Conservation (phyloP, 148 eudicot species). For the Dianthus caryophyllus region DNA sequence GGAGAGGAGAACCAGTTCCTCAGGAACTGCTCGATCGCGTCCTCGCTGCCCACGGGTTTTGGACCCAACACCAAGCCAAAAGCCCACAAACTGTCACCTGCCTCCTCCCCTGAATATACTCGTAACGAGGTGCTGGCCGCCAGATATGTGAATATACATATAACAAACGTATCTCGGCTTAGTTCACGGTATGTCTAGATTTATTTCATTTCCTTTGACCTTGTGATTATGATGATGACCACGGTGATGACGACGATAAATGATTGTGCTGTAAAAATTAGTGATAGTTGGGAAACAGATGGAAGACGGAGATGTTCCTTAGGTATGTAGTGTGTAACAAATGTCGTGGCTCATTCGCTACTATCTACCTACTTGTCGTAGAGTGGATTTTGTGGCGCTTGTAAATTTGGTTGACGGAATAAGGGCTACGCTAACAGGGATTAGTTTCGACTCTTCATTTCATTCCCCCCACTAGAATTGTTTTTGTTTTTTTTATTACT, state of each 20-base stretch:
- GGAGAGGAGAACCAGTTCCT: constrained; percentile 95
- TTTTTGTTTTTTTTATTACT: no score
- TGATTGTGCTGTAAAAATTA: constrained; percentile 28
- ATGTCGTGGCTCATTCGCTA: constrained; percentile 24
- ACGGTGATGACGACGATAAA: constrained; percentile 23
- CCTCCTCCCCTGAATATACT: constrained; percentile 41
- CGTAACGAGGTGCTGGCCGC: background rate
- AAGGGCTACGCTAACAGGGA: constrained; percentile 29
- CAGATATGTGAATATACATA: constrained; percentile 25
- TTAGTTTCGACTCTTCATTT: constrained; percentile 23
- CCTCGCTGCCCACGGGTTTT: constrained; percentile 69
- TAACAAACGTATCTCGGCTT: constrained; percentile 18
- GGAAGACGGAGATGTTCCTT: constrained; percentile 17
- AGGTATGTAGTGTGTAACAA: constrained; percentile 21
- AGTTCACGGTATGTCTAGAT: constrained; percentile 30
- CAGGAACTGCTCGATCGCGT: constrained; percentile 84
- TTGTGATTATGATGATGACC: constrained; percentile 15
- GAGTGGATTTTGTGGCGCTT: constrained; percentile 18
- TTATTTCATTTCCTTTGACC: constrained; percentile 12
- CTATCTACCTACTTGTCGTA: background rate
- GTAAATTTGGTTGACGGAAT: constrained; percentile 37
- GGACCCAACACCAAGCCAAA: constrained; percentile 72
- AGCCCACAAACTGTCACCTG: constrained; percentile 48
- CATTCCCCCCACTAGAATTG: constrained; percentile 1
- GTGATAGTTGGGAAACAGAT: constrained; percentile 3